Conservation (phyloP, 1,284 basidiomycete genomes). For the Ganoderma sp. region DNA sequence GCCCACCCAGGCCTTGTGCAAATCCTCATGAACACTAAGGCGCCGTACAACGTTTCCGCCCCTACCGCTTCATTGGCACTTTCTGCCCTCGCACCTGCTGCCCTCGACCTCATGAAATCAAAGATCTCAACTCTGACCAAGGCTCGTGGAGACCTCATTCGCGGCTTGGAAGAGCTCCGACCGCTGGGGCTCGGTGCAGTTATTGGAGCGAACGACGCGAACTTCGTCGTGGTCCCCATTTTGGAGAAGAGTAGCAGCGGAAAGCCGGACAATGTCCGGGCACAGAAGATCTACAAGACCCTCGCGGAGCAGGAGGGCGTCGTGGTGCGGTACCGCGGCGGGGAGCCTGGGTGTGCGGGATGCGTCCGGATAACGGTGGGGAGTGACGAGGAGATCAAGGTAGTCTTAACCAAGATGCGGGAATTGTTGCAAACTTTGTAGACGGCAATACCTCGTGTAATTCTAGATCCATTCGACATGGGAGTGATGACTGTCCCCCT, state of each 20-base stretch:
- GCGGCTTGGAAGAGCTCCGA: conserved; percentile 50
- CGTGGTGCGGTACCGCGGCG: conserved; percentile 90
- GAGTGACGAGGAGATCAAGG: conserved; percentile 78
- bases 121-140: conserved; percentile 68
- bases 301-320: conserved; percentile 88
- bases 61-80: conserved; percentile 88
- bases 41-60: conserved; percentile 95
- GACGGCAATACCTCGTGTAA: conserved; percentile 4
- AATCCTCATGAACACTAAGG: conserved; percentile 95
- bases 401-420: conserved; percentile 55
- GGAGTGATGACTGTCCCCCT: too few relatives aligned
- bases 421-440: conserved; percentile 52
- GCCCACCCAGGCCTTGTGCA: conserved; percentile 91
- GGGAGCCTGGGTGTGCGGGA: conserved; percentile 86
- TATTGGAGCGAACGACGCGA: conserved; percentile 88
- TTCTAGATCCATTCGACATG: not conserved
- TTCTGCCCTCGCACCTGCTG: conserved; percentile 68
- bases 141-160: conserved; percentile 63
- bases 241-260: conserved; percentile 53
- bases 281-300: conserved; percentile 77
- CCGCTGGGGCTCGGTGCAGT: conserved; percentile 70
- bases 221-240: conserved; percentile 89
- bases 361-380: conserved; percentile 94
- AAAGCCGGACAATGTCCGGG: conserved; percentile 72
- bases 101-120: conserved; percentile 68